Conservation (phyloP, 2,329 filamentous ascomycete species). For the Juglanconis oblonga region DNA sequence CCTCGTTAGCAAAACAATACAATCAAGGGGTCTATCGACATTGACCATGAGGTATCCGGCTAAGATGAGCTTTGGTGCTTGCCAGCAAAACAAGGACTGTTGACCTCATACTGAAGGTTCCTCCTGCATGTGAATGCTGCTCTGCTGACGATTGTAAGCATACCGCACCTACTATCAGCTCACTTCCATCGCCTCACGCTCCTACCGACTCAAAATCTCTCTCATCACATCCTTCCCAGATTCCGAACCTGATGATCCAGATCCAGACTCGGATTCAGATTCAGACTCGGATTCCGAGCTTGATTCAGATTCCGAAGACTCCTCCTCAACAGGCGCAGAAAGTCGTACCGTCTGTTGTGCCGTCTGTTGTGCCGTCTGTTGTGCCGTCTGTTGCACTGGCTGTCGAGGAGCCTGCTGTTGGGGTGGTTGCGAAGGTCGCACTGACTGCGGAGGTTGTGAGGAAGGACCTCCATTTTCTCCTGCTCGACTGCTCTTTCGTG, state of each 20-base stretch:
- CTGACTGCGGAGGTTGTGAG: background rate
- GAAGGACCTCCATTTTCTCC: background rate
- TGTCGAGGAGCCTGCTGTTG: background rate
- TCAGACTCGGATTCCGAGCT: background rate
- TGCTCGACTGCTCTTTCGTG: background rate
- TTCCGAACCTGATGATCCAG: background rate
- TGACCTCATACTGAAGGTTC: background rate
- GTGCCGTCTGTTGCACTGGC: background rate
- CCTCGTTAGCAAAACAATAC: slow-evolving; percentile 5
- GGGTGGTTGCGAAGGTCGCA: background rate
- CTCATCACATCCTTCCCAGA: background rate
- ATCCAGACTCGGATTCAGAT: background rate
- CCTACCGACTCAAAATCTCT: background rate
- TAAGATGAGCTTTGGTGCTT: background rate
- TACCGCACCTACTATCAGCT: background rate
- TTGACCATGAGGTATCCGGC: background rate
- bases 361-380: background rate
- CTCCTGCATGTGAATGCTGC: background rate
- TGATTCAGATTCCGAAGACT: background rate
- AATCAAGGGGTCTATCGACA: background rate
- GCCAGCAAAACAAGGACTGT: background rate
- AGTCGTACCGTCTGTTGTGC: slow-evolving; percentile 5
- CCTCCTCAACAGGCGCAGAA: background rate
- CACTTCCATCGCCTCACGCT: background rate
- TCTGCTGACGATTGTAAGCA: background rate